Evolutionary conservation across 148 eudicot species (phyloP), one percentile per base, ranked within the genome.

Genomic region (Rhododendron simsii): DNA sequence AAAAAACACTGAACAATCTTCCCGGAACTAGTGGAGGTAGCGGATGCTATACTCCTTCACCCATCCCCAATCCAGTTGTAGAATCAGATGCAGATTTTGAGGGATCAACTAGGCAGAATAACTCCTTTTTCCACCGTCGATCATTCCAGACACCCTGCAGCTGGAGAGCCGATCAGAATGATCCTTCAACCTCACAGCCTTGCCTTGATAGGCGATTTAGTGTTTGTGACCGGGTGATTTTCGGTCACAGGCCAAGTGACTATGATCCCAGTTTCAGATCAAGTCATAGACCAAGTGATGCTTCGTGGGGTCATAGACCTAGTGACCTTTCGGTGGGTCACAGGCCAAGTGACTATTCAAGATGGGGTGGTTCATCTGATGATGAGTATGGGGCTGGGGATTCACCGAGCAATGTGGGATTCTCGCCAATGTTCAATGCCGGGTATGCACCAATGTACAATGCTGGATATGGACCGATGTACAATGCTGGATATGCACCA

Each of bases 61-160:
- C 99, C 10, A 89, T 93, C 89, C 99, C 98, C 65, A 88, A 93
- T 74, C 99, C 99, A 28, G 28, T 95, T 47, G 95, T 89, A 14
- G 99, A 97, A 91, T 92, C 92, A 84, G 91, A 94, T 89, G 95
- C 93, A 3, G 99, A 97, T 90, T 97, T 97, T 73, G 99, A 94
- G 89, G 98, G 99, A 33, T 92, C 98, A 53, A 82, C 55, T 7
- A 88, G 94, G 82, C 90, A 87, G 65, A 95, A 92, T 55, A 87
- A 95, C 20, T 90, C 94, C 57, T 91, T 92, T 87, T 87, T 95
- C 26, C 99, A 82, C 51, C 95, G 99, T 18, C 89, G 96, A 48
- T 97, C 99, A 5, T 93, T 95, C 86, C 99, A 97, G 85, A 93
- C 95, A 75, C 93, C 96, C 1, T 87, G 91, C 28, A 90, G 87